phyloP scores from a whole-genome alignment of 192 early-diverging fungal species.

The Podila minutissima region DNA sequence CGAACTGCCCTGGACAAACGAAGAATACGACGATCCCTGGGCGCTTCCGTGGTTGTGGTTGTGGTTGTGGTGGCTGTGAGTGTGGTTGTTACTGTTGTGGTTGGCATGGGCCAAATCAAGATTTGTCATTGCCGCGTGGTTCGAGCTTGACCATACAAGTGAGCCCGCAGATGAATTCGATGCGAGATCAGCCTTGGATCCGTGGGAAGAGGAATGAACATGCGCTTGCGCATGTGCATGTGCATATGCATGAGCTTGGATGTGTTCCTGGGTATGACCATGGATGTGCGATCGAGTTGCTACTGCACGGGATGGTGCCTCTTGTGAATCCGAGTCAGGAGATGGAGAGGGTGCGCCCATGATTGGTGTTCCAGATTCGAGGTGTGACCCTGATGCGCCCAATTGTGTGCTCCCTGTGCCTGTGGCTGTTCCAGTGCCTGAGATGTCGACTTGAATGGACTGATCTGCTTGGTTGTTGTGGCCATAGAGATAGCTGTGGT shows the following conservation, averaged over 20 bases:
- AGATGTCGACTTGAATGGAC: background rate
- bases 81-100: background rate
- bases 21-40: background rate
- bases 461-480: background rate
- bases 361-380: slow-evolving; percentile 35
- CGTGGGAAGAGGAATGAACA: background rate
- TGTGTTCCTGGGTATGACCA: background rate
- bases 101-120: slow-evolving; percentile 17
- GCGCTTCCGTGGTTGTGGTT: background rate
- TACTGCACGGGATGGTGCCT: background rate
- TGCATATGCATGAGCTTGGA: background rate
- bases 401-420: background rate
- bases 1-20: background rate
- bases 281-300: background rate
- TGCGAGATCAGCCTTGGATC: slow-evolving; percentile 1
- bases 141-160: slow-evolving; percentile 6
- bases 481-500: background rate
- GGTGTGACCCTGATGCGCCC: background rate
- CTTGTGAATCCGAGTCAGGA: background rate
- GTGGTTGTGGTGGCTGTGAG: background rate
- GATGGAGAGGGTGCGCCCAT: background rate
- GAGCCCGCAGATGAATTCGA: slow-evolving; percentile 2
- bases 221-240: background rate
- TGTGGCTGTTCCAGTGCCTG: too few species aligned
- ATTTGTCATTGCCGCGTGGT: slow-evolving; percentile 16